phyloP scores from a whole-genome alignment of 108 stramenopile genomes.

The Pelagomonas calceolata region DNA sequence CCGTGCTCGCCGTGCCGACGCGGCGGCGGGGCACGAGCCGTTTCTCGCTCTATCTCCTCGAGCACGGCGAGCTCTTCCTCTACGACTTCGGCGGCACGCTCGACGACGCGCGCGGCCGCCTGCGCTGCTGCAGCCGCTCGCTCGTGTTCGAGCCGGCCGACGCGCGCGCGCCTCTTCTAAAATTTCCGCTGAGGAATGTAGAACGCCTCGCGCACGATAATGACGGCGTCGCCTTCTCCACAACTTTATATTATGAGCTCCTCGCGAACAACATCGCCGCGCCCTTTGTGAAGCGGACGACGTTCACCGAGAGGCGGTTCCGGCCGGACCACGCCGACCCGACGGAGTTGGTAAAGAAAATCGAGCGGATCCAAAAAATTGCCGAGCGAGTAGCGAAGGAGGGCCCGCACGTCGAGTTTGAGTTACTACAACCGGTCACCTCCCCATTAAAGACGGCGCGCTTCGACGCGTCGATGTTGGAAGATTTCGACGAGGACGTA shows the following conservation, averaged over 20 bases:
- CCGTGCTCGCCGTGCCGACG: not conserved
- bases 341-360: slow-evolving; percentile 11
- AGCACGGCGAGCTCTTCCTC: slow-evolving; percentile 41
- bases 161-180: slow-evolving; percentile 22
- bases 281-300: slow-evolving; percentile 9
- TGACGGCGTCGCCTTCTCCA: slow-evolving; percentile 11
- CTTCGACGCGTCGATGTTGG: slow-evolving; percentile 35
- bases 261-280: slow-evolving; percentile 9
- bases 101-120: slow-evolving; percentile 18
- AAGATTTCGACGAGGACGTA: slow-evolving; percentile 34
- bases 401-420: slow-evolving; percentile 14
- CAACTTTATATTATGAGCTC: slow-evolving; percentile 12
- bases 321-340: slow-evolving; percentile 28
- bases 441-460: slow-evolving; percentile 10
- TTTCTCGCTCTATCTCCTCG: slow-evolving; percentile 40
- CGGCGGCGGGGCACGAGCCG: slow-evolving; percentile 11
- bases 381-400: slow-evolving; percentile 12
- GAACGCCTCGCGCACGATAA: not conserved
- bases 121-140: slow-evolving; percentile 36
- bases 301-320: slow-evolving; percentile 24
- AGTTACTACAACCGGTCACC: slow-evolving; percentile 21
- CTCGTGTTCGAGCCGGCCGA: slow-evolving; percentile 44
- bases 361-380: slow-evolving; percentile 14
- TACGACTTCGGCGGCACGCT: slow-evolving; percentile 8
- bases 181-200: slow-evolving; percentile 27